phyloP scores from a whole-genome alignment of 2,329 filamentous ascomycete species.

The Epichloe scottii region DNA sequence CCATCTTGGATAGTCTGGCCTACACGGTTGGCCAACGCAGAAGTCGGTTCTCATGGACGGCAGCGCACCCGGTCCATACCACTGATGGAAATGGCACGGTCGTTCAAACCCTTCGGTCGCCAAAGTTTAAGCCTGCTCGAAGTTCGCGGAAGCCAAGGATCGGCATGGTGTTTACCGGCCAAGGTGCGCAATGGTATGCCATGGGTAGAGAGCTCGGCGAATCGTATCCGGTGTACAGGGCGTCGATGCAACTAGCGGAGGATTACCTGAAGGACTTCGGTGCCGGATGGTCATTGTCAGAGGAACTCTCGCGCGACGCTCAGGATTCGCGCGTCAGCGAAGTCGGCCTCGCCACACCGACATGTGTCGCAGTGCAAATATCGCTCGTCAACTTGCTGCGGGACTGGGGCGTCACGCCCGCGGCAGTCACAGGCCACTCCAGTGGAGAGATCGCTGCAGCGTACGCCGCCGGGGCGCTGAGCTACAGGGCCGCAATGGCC shows the following conservation, averaged over 20 bases:
- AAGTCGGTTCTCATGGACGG: too few species aligned
- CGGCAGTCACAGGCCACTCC: slow-evolving; percentile 17
- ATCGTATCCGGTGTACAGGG: too few species aligned
- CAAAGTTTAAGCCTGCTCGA: background rate
- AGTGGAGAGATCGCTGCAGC: slow-evolving; percentile 25
- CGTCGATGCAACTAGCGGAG: too few species aligned
- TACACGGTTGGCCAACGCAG: too few species aligned
- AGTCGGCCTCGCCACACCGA: slow-evolving; percentile 7
- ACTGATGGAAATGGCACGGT: too few species aligned
- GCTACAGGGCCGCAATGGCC: slow-evolving; percentile 8
- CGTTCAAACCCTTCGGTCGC: too few species aligned
- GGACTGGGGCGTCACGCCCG: slow-evolving; percentile 14
- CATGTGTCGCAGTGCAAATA: slow-evolving; percentile 25
- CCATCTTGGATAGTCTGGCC: background rate
- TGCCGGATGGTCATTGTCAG: background rate
- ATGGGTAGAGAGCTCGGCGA: slow-evolving; percentile 1
- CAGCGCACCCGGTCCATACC: too few species aligned
- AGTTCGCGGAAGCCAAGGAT: background rate
- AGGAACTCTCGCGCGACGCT: background rate
- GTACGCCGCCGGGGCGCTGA: slow-evolving; percentile 16
- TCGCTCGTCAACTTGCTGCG: slow-evolving; percentile 19
- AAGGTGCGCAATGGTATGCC: slow-evolving; percentile 20
- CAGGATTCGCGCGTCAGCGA: background rate
- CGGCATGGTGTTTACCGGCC: slow-evolving; percentile 20
- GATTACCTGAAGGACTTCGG: background rate